Conservation (phyloP, 257 asterid genomes). For the Agastache rugosa region DNA sequence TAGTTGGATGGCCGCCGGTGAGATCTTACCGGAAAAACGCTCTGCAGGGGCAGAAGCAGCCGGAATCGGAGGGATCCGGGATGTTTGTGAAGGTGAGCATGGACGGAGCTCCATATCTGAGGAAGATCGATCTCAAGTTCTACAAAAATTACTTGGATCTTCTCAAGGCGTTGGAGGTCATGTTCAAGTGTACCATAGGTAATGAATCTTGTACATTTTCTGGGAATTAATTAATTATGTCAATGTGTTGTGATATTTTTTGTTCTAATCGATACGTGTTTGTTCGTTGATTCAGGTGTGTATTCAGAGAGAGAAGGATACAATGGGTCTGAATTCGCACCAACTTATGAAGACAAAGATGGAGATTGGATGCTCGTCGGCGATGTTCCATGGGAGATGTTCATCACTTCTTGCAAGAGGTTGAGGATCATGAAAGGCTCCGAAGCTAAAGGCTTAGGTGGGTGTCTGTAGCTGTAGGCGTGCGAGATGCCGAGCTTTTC, state of each 20-base stretch:
- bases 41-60: constrained; percentile 29
- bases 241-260: background rate
- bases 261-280: background rate
- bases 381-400: constrained; percentile 97
- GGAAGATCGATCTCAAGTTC: constrained; percentile 64
- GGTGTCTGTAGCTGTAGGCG: constrained; percentile 26
- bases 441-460: constrained; percentile 74
- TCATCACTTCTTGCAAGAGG: constrained; percentile 73
- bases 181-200: constrained; percentile 69
- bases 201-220: background rate
- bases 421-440: constrained; percentile 79
- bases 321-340: constrained; percentile 60
- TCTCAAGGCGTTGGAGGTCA: constrained; percentile 56
- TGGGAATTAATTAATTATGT: background rate
- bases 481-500: no score
- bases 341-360: constrained; percentile 71
- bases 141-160: constrained; percentile 54
- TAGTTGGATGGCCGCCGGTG: constrained; percentile 76
- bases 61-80: constrained; percentile 46
- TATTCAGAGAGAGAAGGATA: constrained; percentile 66
- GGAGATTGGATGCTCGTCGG: constrained; percentile 79
- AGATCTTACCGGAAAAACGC: constrained; percentile 52
- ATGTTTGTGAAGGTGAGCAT: constrained; percentile 69
- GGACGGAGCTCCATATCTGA: constrained; percentile 74
- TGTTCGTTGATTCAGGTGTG: constrained; percentile 44